Conservation (phyloP, 768 basidiomycete genomes). For the Suillus americanus region DNA sequence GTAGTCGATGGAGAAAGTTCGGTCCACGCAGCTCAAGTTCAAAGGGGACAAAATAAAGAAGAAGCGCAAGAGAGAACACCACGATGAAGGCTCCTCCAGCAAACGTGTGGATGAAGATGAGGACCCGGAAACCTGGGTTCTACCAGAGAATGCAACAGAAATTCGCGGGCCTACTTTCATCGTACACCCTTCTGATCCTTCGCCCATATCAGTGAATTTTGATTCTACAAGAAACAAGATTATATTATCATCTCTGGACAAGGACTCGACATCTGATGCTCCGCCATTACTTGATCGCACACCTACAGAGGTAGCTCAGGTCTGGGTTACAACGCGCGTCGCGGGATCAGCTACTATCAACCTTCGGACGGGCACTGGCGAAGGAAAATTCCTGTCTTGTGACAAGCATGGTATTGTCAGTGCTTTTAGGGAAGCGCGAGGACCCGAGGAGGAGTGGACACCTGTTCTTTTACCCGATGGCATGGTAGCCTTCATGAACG, state of each 20-base stretch:
- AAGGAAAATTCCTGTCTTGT: constrained; percentile 88
- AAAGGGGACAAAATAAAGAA: constrained; percentile 86
- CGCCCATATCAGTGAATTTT: constrained; percentile 74
- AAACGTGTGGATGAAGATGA: constrained; percentile 59
- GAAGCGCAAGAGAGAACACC: constrained; percentile 66
- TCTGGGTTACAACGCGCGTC: constrained; percentile 88
- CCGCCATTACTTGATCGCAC: constrained; percentile 57
- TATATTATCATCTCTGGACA: constrained; percentile 63
- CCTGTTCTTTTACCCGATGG: constrained; percentile 80
- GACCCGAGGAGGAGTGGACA: constrained; percentile 94
- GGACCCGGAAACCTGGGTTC: constrained; percentile 76
- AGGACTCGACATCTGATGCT: constrained; percentile 45
- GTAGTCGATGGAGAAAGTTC: constrained; percentile 46
- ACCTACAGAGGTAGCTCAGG: constrained; percentile 83
- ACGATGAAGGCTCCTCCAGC: constrained; percentile 40
- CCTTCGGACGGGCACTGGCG: constrained; percentile 81
- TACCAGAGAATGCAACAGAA: constrained; percentile 68
- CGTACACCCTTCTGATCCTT: constrained; percentile 77
- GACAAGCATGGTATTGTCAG: constrained; percentile 84
- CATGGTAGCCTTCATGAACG: constrained; percentile 85
- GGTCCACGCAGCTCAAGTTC: constrained; percentile 79
- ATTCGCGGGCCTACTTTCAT: constrained; percentile 89
- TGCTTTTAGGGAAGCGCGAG: constrained; percentile 84
- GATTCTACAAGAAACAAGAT: constrained; percentile 75
- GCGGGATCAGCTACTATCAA: constrained; percentile 85